These are phyloP conservation scores for Sclerospora graminicola DNA, from an alignment of 352 stramenopile genomes.

Conservation along the genomic window DNA sequence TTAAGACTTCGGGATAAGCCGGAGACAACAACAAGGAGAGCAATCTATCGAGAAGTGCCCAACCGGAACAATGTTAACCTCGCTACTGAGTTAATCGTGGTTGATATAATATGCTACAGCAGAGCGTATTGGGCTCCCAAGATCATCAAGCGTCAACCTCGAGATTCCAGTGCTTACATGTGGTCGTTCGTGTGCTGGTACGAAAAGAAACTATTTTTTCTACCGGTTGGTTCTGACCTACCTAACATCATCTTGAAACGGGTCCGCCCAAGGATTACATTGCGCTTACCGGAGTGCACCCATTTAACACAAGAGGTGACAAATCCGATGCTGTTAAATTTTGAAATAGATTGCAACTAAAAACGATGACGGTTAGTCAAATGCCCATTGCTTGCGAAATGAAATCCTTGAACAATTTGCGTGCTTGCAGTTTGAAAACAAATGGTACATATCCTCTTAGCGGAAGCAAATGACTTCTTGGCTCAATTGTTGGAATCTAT, in stretches of 20 bases:
- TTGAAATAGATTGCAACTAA: constrained; percentile 41
- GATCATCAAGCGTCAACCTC: constrained; percentile 56
- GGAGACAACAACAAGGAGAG: constrained; percentile 27
- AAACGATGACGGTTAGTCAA: constrained; percentile 40
- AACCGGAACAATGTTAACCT: constrained; percentile 46
- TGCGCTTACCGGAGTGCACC: constrained; percentile 60
- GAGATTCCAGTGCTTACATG: constrained; percentile 69
- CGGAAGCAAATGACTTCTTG: constrained; percentile 54
- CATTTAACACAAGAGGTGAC: constrained; percentile 64
- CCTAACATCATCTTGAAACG: too few species aligned
- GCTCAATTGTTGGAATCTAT: constrained; percentile 35
- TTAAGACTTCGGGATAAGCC: constrained; percentile 66
- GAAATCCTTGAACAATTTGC: background rate
- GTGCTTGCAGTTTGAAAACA: constrained; percentile 37
- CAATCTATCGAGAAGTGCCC: constrained; percentile 43
- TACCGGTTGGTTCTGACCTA: too few species aligned
- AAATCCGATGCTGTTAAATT: constrained; percentile 63
- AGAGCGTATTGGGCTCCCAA: constrained; percentile 75
- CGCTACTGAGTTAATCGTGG: background rate
- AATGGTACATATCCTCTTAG: constrained; percentile 53
- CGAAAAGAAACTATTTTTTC: background rate
- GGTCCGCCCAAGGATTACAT: constrained; percentile 47
- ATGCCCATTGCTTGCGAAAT: background rate
- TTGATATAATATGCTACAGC: background rate
- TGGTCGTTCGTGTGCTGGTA: constrained; percentile 72